Conservation (phyloP, 805 yeast species). For the Hyphopichia homilentoma region DNA sequence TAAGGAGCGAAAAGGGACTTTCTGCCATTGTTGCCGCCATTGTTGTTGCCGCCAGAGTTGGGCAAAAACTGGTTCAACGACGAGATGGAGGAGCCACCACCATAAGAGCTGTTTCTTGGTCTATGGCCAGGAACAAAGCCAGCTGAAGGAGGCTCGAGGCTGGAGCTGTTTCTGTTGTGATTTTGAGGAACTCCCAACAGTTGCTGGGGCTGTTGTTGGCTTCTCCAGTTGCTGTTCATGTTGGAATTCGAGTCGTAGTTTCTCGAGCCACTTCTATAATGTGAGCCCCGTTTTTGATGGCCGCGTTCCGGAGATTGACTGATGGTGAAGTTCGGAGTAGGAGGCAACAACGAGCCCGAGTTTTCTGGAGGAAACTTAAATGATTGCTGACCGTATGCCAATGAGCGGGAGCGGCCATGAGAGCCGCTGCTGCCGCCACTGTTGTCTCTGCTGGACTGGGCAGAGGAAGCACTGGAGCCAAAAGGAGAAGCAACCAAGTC, state of each 20-base stretch:
- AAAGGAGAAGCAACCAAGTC: not conserved
- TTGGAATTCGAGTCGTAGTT: constrained; percentile 33
- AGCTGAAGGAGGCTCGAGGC: constrained; percentile 35
- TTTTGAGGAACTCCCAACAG: constrained; percentile 6
- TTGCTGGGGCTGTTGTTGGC: constrained; percentile 37
- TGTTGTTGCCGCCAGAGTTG: constrained; percentile 13
- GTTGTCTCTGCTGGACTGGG: constrained; percentile 8
- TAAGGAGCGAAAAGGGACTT: constrained; percentile 94
- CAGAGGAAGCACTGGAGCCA: constrained; percentile 10
- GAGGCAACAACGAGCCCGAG: constrained; percentile 40
- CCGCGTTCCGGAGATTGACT: constrained; percentile 37
- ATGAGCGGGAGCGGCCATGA: constrained; percentile 35
- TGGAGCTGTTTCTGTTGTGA: constrained; percentile 23
- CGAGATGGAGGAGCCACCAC: constrained; percentile 54
- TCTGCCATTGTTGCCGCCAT: constrained; percentile 43
- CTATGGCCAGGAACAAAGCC: constrained; percentile 76
- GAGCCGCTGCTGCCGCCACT: constrained; percentile 13
- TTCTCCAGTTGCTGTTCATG: constrained; percentile 65
- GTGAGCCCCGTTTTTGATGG: constrained; percentile 39
- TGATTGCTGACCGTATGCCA: constrained; percentile 42
- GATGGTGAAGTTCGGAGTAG: constrained; percentile 48
- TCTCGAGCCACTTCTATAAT: constrained; percentile 36
- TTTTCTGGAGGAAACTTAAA: constrained; percentile 63
- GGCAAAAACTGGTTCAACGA: constrained; percentile 38
- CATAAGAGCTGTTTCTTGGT: constrained; percentile 63